These are phyloP conservation scores for Candida tetrigidarum DNA, from an alignment of 1,139 yeast species.

Conservation along the genomic window DNA sequence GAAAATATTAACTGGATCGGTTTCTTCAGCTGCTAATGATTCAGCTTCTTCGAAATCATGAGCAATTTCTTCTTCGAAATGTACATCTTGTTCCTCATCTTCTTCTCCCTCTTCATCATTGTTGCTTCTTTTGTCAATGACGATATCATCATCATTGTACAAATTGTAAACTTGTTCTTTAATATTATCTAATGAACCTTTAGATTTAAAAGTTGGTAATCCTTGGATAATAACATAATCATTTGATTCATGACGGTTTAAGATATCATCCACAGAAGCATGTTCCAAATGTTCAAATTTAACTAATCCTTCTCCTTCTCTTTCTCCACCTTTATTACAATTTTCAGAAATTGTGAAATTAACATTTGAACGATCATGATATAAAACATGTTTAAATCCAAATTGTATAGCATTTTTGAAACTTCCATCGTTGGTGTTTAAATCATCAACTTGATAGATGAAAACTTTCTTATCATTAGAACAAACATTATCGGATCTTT, in stretches of 20 bases:
- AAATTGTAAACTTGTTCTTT: constrained; percentile 18
- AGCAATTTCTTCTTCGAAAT: constrained; percentile 34
- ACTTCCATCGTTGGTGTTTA: constrained; percentile 11
- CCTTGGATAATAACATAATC: constrained; percentile 33
- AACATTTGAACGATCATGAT: background rate
- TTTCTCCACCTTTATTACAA: no score
- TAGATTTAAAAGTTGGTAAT: constrained; percentile 30
- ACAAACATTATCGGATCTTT: constrained; percentile 21
- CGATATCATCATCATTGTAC: constrained; percentile 21
- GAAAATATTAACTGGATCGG: constrained; percentile 25
- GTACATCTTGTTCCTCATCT: constrained; percentile 12
- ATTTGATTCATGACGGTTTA: constrained; percentile 8
- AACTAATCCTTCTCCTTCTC: constrained; percentile 6
- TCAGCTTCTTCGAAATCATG: constrained; percentile 39
- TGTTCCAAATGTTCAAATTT: constrained; percentile 20
- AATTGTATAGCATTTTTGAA: background rate
- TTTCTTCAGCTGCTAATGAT: constrained; percentile 33
- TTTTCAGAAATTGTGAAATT: background rate
- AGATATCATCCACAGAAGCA: constrained; percentile 1
- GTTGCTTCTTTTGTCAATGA: constrained; percentile 18
- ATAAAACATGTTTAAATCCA: constrained; percentile 4
- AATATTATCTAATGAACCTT: background rate
- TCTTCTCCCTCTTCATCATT: constrained; percentile 18
- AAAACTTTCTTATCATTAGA: constrained; percentile 20
- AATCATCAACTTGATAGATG: constrained; percentile 30